Base-by-base conservation (phyloP, 148 eudicot species). In the Gaultheria prostrata region DNA sequence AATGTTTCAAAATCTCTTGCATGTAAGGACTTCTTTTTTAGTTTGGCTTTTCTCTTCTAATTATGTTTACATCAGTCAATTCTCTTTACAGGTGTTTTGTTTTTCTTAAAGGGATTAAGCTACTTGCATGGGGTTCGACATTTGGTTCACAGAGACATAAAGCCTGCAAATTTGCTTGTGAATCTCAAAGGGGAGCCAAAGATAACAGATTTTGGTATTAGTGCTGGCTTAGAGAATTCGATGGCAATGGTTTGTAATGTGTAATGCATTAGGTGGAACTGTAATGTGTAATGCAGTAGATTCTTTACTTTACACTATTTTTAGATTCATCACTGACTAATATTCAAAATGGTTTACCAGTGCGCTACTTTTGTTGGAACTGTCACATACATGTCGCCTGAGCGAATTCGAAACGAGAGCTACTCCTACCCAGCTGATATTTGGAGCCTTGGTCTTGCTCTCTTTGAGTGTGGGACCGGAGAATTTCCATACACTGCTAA, bases 361-460 rank as follows among this genome's bases (percentile, higher is more conserved):
- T 96, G 99, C 85, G 99, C 97, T 70, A 96, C 99, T 65, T 96
- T 96, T 89, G 97, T 96, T 85, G 99, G 99, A 81, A 96, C 98
- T 80, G 98, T 96, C 30, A 96, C 99, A 18, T 96, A 96, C 82
- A 96, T 96, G 99, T 96, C 99, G 35, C 99, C 99, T 33, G 99
- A 96, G 87, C 88, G 99, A 82, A 96, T 96, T 49, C 92, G 98
- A 78, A 96, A 96, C 79, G 99, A 96, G 84, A 94, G 84, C 79
- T 96, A 96, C 86, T 96, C 99, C 15, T 96, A 92, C 86, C 97
- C 99, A 69, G 99, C 99, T 89, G 99, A 96, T 91, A 96, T 96
- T 83, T 96, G 98, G 99, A 96, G 99, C 89, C 94, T 96, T 71
- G 99, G 99, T 43, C 98, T 96, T 87, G 97, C 98, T n/a, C 91